Percentiles rank a stretch among this genome's conserved stretches.
These are phyloP conservation scores for Oenanthe sinensis DNA, from an alignment of 129 eudicot genomes.

Conservation along the genomic window DNA sequence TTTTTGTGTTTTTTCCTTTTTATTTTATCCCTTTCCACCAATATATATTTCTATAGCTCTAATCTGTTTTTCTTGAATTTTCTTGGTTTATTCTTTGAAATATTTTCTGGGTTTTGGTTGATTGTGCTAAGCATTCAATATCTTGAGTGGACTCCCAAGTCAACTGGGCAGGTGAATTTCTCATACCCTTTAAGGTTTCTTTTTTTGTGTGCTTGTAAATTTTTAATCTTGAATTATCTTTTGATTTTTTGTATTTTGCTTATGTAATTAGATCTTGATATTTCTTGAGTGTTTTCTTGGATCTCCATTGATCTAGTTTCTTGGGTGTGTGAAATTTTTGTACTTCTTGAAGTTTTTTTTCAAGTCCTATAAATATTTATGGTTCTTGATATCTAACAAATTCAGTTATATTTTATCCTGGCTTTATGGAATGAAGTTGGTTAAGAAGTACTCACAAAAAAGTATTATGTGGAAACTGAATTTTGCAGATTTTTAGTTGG, in stretches of 20 bases:
- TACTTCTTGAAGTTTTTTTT: not conserved
- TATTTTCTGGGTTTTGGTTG: not conserved
- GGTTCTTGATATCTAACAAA: not conserved
- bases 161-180: not conserved
- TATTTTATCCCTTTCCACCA: no score
- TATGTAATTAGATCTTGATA: constrained; percentile 1
- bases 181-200: not conserved
- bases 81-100: not conserved
- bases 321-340: not conserved
- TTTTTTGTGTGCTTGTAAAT: not conserved
- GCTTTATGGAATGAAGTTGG: not conserved
- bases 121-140: not conserved
- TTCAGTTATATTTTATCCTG: not conserved
- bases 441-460: not conserved
- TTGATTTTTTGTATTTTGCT: not conserved
- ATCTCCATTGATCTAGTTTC: not conserved
- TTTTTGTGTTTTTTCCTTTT: not conserved
- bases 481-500: not conserved
- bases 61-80: not conserved
- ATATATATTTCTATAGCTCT: not conserved
- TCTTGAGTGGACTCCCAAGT: not conserved
- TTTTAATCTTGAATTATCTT: not conserved
- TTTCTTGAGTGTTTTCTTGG: not conserved
- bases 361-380: not conserved
- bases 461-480: not conserved